Conservation (phyloP, 768 basidiomycete species). For the Gyrodon lividus region DNA sequence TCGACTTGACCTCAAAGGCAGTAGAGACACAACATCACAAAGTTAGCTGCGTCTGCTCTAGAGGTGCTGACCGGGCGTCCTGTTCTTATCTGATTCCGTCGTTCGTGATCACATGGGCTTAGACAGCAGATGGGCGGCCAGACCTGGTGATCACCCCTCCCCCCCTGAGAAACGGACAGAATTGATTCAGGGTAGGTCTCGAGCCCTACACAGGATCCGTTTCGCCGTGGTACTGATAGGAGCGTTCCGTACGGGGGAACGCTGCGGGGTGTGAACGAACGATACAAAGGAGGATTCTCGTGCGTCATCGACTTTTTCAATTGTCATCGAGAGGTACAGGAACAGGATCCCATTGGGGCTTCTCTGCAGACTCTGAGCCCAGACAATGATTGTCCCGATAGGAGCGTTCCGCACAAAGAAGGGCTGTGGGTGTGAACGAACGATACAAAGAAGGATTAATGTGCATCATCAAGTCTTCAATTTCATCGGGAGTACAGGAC, state of each 20-base stretch:
- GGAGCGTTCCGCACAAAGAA: too few relatives aligned
- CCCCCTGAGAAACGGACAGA: slow-evolving; percentile 26
- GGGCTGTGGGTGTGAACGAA: slow-evolving; percentile 23
- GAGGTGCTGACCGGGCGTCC: not conserved
- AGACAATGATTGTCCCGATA: not conserved
- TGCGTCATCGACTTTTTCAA: not conserved
- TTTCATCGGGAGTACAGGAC: not conserved
- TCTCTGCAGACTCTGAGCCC: not conserved
- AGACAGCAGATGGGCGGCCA: not conserved
- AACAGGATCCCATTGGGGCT: too few relatives aligned
- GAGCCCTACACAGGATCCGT: slow-evolving; percentile 36
- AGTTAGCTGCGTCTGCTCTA: slow-evolving; percentile 26
- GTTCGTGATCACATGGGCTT: not conserved
- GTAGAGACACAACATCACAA: slow-evolving; percentile 30
- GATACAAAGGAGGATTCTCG: slow-evolving; percentile 20
- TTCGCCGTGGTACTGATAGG: slow-evolving; percentile 24
- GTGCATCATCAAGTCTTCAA: slow-evolving; percentile 1
- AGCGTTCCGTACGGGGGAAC: slow-evolving; percentile 15
- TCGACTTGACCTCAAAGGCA: slow-evolving; percentile 29
- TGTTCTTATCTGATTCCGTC: too few relatives aligned
- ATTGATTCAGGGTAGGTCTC: slow-evolving; percentile 27
- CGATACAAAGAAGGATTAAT: slow-evolving; percentile 18
- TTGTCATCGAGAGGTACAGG: not conserved
- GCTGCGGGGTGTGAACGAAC: slow-evolving; percentile 25
- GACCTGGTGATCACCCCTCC: slow-evolving; percentile 1